A percentile compares a stretch with the other conserved stretches of the same genome.
These are phyloP conservation scores for Filobasidium uniguttulatum DNA, from an alignment of 1,284 basidiomycete genomes.

Conservation along the genomic window DNA sequence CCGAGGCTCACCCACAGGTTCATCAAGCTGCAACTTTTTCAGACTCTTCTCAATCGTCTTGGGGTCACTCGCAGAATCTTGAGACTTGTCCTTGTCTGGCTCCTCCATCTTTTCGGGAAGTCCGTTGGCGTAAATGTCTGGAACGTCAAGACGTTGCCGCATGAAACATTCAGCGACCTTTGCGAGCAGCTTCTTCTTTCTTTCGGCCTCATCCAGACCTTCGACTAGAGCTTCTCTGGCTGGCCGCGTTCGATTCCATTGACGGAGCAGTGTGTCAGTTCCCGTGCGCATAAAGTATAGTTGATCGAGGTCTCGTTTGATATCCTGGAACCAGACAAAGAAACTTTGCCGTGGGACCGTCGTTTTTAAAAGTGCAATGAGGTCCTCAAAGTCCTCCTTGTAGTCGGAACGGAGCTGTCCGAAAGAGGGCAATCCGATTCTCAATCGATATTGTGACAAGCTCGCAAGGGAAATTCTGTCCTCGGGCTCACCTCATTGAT, in stretches of 20 bases:
- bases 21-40: no score
- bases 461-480: not conserved
- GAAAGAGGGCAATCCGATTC: not conserved
- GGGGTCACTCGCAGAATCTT: no score
- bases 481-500: not conserved
- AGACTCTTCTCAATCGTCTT: no score
- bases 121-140: not conserved
- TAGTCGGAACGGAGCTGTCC: not conserved
- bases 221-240: not conserved
- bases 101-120: not conserved
- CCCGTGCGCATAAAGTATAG: not conserved
- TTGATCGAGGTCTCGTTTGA: not conserved
- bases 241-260: not conserved
- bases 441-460: not conserved
- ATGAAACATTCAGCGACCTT: not conserved
- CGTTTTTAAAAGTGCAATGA: not conserved
- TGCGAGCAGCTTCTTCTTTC: not conserved
- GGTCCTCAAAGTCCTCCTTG: constrained; percentile 1
- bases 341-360: not conserved
- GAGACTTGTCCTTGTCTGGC: not conserved
- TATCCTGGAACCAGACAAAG: constrained; percentile 1
- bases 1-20: no score
- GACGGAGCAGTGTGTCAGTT: not conserved
- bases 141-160: not conserved
- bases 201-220: not conserved